A percentile compares a stretch with the other conserved stretches of the same genome.
phyloP scores from a whole-genome alignment of 1,284 basidiomycete species.

The Stereum hirsutum region DNA sequence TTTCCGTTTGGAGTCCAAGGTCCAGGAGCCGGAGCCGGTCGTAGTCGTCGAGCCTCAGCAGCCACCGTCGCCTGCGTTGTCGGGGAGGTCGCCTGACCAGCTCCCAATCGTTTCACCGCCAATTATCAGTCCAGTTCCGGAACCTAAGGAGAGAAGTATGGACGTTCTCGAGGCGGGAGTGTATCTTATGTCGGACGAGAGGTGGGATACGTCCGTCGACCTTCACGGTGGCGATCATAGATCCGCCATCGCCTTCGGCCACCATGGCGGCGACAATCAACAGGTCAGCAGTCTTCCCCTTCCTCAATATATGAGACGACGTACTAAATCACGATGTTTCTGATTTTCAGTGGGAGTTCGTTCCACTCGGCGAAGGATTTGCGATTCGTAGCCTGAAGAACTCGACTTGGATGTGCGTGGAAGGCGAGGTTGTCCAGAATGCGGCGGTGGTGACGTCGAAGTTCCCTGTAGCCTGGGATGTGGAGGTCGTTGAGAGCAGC shows the following conservation, averaged over 20 bases:
- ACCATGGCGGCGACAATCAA: conserved; percentile 14
- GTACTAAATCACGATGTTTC: neutral
- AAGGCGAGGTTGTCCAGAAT: conserved; percentile 5
- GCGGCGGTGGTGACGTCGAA: conserved; percentile 6
- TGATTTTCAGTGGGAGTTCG: conserved; percentile 11
- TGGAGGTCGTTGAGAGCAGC: conserved; percentile 9
- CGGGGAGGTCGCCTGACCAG: too few species aligned
- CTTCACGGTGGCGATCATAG: conserved; percentile 10
- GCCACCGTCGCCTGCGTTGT: too few species aligned
- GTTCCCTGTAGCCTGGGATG: conserved; percentile 13
- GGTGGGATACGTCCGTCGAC: conserved; percentile 12
- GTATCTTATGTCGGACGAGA: conserved; percentile 10
- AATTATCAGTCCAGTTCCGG: neutral
- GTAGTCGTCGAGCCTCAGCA: too few species aligned
- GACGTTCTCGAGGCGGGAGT: conserved; percentile 7
- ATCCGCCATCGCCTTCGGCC: conserved; percentile 11
- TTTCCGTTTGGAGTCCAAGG: too few species aligned
- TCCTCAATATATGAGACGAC: neutral
- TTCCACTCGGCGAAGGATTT: conserved; percentile 10
- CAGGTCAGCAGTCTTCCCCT: conserved; percentile 6
- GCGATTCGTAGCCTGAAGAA: conserved; percentile 8
- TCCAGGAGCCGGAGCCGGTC: too few species aligned
- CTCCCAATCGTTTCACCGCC: too few species aligned
- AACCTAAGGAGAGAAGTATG: neutral
- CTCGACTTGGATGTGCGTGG: conserved; percentile 6